Evolutionary conservation across 805 yeast genomes (phyloP).

Genomic region (Kluyveromyces aestuarii): DNA sequence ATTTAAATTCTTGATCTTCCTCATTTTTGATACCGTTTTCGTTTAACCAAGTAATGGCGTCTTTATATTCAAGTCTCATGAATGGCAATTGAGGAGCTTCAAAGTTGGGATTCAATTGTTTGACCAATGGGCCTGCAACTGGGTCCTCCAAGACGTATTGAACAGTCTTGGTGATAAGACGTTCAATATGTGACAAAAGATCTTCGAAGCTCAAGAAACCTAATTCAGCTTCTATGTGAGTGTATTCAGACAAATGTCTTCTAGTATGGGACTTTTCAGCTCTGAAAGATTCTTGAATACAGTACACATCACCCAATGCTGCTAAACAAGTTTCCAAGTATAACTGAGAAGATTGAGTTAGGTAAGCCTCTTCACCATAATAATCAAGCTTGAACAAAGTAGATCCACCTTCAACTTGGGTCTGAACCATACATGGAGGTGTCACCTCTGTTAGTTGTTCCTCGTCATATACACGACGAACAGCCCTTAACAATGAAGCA

Average conservation of each 20-base stretch:
- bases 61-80: constrained; percentile 81
- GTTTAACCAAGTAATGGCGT: constrained; percentile 93
- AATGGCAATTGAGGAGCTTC: constrained; percentile 78
- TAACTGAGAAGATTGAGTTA: constrained; percentile 95
- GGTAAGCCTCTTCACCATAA: constrained; percentile 93
- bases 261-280: constrained; percentile 99
- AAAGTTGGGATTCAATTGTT: constrained; percentile 89
- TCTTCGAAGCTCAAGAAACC: constrained; percentile 85
- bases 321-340: constrained; percentile 95
- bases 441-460: constrained; percentile 83
- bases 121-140: constrained; percentile 79
- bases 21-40: constrained; percentile 92
- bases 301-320: constrained; percentile 92
- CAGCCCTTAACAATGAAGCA: constrained; percentile 61
- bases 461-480: constrained; percentile 71
- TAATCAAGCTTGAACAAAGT: constrained; percentile 88
- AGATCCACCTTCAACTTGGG: constrained; percentile 99
- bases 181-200: constrained; percentile 76
- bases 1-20: constrained; percentile 85
- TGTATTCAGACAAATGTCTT: constrained; percentile 94
- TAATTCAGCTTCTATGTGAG: constrained; percentile 94
- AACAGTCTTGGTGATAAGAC: constrained; percentile 57
- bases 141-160: constrained; percentile 81
- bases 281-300: constrained; percentile 97
- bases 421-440: constrained; percentile 99